Percentiles rank a stretch among this genome's conserved stretches.
Conservation (phyloP, 306 rosid genomes). For the Prunus salicina region DNA sequence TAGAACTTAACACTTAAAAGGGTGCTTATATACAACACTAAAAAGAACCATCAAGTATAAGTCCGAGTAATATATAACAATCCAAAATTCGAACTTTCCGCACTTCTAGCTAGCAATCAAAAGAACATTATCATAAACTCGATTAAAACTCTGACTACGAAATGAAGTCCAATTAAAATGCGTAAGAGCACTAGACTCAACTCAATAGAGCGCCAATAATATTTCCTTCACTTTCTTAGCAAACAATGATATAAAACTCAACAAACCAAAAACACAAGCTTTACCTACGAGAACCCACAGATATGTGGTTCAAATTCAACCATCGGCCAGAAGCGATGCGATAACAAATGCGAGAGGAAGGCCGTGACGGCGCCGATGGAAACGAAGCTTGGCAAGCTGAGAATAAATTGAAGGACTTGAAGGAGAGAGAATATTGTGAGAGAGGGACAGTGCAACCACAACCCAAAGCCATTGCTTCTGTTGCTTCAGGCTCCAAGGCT, state of each 20-base stretch:
- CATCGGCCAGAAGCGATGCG: conserved; percentile 60
- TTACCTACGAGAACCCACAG: conserved; percentile 42
- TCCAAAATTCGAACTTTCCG: conserved; percentile 3
- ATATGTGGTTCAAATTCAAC: conserved; percentile 38
- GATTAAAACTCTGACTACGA: neutral
- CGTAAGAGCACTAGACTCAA: neutral
- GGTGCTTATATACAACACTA: neutral
- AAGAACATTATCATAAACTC: neutral
- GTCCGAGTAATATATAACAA: neutral
- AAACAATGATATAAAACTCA: neutral
- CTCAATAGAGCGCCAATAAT: neutral
- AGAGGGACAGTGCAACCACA: conserved; percentile 45
- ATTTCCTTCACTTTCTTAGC: neutral
- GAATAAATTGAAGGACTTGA: conserved; percentile 23
- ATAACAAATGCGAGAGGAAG: conserved; percentile 52
- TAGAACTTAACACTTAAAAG: neutral
- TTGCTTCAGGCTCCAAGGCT: conserved; percentile 60
- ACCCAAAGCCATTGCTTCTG: conserved; percentile 57
- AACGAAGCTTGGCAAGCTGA: conserved; percentile 40
- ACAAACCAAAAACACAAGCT: neutral
- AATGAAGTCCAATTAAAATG: neutral
- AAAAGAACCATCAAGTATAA: neutral
- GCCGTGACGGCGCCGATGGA: conserved; percentile 16
- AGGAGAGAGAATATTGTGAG: conserved; percentile 19
- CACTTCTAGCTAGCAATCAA: neutral